Percentiles rank a stretch among this genome's conserved stretches.
Conservation (phyloP, 306 rosid species). For the Adenanthera pavonina region DNA sequence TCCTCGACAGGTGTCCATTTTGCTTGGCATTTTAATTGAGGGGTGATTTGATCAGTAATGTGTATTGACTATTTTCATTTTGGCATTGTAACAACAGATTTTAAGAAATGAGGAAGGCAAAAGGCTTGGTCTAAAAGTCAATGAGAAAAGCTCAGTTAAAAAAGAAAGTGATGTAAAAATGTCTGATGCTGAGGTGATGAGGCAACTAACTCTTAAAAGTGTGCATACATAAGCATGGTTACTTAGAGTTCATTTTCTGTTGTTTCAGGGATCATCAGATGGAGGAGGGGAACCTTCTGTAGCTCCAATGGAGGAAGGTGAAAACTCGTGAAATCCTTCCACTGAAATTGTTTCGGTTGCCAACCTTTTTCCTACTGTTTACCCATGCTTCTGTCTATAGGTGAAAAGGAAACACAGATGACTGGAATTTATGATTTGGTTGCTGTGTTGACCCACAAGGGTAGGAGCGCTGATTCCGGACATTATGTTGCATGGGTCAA, state of each 20-base stretch:
- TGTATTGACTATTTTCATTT: slow-evolving; percentile 32
- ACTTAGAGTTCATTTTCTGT: slow-evolving; percentile 29
- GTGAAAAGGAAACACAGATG: slow-evolving; percentile 72
- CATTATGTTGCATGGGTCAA: slow-evolving; percentile 98
- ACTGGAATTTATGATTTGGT: slow-evolving; percentile 96
- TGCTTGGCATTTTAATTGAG: slow-evolving; percentile 28
- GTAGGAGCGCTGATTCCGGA: slow-evolving; percentile 98
- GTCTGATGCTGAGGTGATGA: slow-evolving; percentile 80
- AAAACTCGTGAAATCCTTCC: slow-evolving; percentile 15
- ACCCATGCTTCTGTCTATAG: slow-evolving; percentile 43
- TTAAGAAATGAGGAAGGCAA: slow-evolving; percentile 92
- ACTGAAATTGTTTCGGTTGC: not conserved
- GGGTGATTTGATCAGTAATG: slow-evolving; percentile 11
- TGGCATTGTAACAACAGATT: slow-evolving; percentile 46
- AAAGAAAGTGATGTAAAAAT: slow-evolving; percentile 75
- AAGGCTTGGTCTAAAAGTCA: slow-evolving; percentile 80
- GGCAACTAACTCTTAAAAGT: slow-evolving; percentile 25
- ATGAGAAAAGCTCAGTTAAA: slow-evolving; percentile 60
- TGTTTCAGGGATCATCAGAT: slow-evolving; percentile 76
- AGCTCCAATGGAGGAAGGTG: slow-evolving; percentile 73
- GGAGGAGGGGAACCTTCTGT: slow-evolving; percentile 79
- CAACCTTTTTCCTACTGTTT: slow-evolving; percentile 35
- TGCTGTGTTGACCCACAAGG: slow-evolving; percentile 98
- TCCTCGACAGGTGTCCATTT: slow-evolving; percentile 78
- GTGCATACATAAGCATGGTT: slow-evolving; percentile 4